A percentile compares a stretch with the other conserved stretches of the same genome.
phyloP scores from a whole-genome alignment of 179 eudicot species.

The Spergularia azorica region DNA sequence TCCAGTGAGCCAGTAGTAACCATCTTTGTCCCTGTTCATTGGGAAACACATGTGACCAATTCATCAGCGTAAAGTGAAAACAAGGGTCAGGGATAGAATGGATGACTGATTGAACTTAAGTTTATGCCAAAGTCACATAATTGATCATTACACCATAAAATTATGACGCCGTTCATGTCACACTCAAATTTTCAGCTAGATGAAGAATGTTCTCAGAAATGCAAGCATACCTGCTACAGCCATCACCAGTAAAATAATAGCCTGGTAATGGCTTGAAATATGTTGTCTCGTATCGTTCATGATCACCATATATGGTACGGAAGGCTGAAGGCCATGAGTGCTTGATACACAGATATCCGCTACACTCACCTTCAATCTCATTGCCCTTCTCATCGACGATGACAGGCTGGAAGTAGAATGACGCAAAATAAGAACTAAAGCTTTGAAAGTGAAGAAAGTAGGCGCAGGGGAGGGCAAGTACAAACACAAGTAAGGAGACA shows the following conservation, averaged over 20 bases:
- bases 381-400: conserved; percentile 96
- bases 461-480: not conserved
- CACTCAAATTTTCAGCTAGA: not conserved
- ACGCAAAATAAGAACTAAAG: conserved; percentile 18
- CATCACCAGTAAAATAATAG: conserved; percentile 94
- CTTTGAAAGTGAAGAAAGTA: not conserved
- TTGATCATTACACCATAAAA: not conserved
- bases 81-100: not conserved
- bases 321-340: conserved; percentile 98
- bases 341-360: conserved; percentile 86
- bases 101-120: too few species aligned
- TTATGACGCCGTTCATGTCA: not conserved
- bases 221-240: conserved; percentile 75
- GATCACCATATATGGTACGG: conserved; percentile 92
- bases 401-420: conserved; percentile 67
- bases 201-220: not conserved
- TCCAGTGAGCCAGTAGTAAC: conserved; percentile 97
- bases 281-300: conserved; percentile 96
- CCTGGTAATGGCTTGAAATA: conserved; percentile 98
- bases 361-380: conserved; percentile 94
- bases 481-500: conserved; percentile 4
- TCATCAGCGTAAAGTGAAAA: not conserved
- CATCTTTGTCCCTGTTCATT: conserved; percentile 80
- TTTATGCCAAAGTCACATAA: not conserved
- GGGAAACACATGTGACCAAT: conserved; percentile 17